phyloP scores from a whole-genome alignment of 805 yeast genomes.

The Kluyveromyces nonfermentans region DNA sequence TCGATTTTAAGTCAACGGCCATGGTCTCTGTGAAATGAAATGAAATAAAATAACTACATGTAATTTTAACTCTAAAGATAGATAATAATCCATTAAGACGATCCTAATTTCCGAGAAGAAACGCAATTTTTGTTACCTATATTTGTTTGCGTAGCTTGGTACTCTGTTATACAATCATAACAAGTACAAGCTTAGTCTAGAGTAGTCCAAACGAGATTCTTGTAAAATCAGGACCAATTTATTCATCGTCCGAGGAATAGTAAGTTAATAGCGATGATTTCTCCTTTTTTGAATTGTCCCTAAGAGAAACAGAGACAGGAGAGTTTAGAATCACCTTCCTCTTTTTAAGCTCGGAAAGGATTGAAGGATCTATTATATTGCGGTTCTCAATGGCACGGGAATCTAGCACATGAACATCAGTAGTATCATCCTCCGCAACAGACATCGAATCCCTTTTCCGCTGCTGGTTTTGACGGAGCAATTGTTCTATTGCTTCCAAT shows the following conservation, averaged over 20 bases:
- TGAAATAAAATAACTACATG: too few relatives aligned
- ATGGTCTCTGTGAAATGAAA: too few relatives aligned
- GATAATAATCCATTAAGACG: too few relatives aligned
- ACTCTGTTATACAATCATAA: too few relatives aligned
- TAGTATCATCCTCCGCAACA: neutral
- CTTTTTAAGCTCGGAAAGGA: constrained; percentile 5
- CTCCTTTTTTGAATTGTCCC: neutral
- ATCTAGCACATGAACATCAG: neutral
- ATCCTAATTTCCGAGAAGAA: too few relatives aligned
- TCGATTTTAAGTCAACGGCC: too few relatives aligned
- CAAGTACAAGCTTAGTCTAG: too few relatives aligned
- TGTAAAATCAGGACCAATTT: neutral
- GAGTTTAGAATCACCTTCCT: constrained; percentile 1
- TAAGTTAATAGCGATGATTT: constrained; percentile 4
- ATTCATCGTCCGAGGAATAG: constrained; percentile 8
- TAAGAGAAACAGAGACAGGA: neutral
- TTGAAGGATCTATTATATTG: neutral
- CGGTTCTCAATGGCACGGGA: neutral
- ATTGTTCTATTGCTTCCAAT: constrained; percentile 18
- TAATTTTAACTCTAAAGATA: too few relatives aligned
- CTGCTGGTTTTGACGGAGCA: constrained; percentile 10
- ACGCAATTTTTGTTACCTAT: too few relatives aligned
- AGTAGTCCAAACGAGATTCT: neutral
- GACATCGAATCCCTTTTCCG: neutral
- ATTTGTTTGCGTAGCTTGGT: too few relatives aligned